These are phyloP conservation scores for Irpex sp. DNA, from an alignment of 1,284 basidiomycete species.

Conservation along the genomic window DNA sequence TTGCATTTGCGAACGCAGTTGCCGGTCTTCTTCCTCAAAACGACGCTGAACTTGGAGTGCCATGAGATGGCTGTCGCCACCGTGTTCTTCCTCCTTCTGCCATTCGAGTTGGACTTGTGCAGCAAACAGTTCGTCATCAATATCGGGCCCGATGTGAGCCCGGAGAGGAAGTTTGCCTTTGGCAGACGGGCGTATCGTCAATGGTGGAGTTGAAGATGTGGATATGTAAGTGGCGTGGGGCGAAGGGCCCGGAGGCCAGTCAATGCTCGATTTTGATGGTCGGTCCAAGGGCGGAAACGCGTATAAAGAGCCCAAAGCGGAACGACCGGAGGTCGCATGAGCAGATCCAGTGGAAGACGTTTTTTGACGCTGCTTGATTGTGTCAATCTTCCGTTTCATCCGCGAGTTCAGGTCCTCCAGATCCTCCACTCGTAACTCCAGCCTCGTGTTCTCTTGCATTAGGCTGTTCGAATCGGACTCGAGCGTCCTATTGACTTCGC, in stretches of 20 bases:
- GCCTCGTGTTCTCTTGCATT: constrained; percentile 13
- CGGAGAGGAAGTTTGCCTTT: constrained; percentile 12
- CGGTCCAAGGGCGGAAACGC: too few species aligned
- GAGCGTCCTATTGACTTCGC: constrained; percentile 25
- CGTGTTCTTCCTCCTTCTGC: constrained; percentile 2
- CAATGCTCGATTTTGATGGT: too few species aligned
- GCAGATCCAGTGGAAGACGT: too few species aligned
- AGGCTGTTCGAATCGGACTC: constrained; percentile 29
- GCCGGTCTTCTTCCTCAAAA: constrained; percentile 43
- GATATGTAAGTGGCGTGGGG: too few species aligned
- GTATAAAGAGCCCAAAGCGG: too few species aligned
- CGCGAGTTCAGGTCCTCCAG: constrained; percentile 22
- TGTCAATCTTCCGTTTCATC: neutral
- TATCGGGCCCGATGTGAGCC: constrained; percentile 2
- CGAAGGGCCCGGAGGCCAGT: too few species aligned
- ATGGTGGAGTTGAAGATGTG: too few species aligned
- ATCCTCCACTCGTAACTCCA: constrained; percentile 28
- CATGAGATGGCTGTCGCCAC: neutral
- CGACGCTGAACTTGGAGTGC: constrained; percentile 34
- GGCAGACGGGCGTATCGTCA: neutral
- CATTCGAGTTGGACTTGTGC: constrained; percentile 14
- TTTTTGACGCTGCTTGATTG: neutral
- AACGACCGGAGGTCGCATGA: too few species aligned
- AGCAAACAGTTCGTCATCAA: constrained; percentile 27
- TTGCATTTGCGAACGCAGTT: constrained; percentile 33